Percentiles rank a stretch among this genome's conserved stretches.
These are phyloP conservation scores for Aspergillus floridensis DNA, from an alignment of 2,329 filamentous ascomycete genomes.

Conservation along the genomic window DNA sequence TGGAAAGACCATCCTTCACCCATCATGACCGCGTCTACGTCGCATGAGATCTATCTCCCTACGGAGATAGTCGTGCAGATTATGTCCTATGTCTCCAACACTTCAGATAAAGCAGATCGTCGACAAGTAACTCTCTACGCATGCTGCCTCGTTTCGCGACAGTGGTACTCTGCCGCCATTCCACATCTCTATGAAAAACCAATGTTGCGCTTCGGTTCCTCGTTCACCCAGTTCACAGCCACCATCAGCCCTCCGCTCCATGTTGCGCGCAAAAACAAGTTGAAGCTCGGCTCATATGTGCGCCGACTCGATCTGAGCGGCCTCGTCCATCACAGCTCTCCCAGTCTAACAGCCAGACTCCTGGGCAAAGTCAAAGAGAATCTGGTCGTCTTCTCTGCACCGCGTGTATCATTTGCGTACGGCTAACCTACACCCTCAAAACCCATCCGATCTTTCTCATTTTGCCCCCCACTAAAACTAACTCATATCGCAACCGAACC, in stretches of 20 bases:
- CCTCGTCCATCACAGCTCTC: conserved; percentile 60
- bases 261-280: conserved; percentile 46
- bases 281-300: conserved; percentile 50
- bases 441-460: background rate
- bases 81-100: conserved; percentile 41
- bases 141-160: conserved; percentile 53
- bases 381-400: conserved; percentile 56
- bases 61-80: conserved; percentile 55
- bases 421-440: conserved; percentile 21
- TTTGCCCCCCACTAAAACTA: background rate
- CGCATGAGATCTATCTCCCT: conserved; percentile 45
- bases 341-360: conserved; percentile 56
- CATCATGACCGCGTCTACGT: conserved; percentile 19
- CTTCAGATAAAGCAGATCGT: conserved; percentile 20
- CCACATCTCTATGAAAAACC: conserved; percentile 54
- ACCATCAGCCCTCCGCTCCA: conserved; percentile 52
- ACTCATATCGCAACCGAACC: background rate
- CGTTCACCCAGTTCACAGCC: conserved; percentile 54
- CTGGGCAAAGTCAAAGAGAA: conserved; percentile 53
- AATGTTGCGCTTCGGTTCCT: conserved; percentile 47
- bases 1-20: conserved; percentile 9
- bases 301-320: conserved; percentile 52
- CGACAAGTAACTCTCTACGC: conserved; percentile 50
- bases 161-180: conserved; percentile 57
- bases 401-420: conserved; percentile 57